These are phyloP conservation scores for Aureobasidium musti DNA, from an alignment of 2,329 filamentous ascomycete species.

Conservation along the genomic window DNA sequence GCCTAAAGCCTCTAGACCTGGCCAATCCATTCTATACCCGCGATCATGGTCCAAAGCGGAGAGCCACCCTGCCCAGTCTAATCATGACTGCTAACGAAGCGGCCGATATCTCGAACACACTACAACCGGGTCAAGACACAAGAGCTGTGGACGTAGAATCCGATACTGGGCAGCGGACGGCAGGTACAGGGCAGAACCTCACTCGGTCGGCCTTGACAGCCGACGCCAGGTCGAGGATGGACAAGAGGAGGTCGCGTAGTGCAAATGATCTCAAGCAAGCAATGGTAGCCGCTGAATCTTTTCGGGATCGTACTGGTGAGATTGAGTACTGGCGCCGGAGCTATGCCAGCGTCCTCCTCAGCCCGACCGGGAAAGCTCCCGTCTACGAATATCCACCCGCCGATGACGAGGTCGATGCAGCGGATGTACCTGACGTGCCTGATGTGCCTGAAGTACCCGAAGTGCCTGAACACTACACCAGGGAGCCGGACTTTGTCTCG, in stretches of 20 bases:
- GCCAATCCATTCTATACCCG: slow-evolving; percentile 38
- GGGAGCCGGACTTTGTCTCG: not conserved
- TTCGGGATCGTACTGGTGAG: slow-evolving; percentile 41
- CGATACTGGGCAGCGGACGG: slow-evolving; percentile 10
- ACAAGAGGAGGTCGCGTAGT: slow-evolving; percentile 42
- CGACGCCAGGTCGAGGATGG: slow-evolving; percentile 25
- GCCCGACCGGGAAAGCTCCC: slow-evolving; percentile 34
- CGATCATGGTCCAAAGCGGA: slow-evolving; percentile 29
- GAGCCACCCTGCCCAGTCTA: slow-evolving; percentile 40
- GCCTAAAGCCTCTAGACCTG: slow-evolving; percentile 42
- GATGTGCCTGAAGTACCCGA: not conserved
- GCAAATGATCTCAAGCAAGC: slow-evolving; percentile 38
- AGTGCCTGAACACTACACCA: not conserved
- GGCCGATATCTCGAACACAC: slow-evolving; percentile 30
- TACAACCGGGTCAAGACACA: slow-evolving; percentile 18
- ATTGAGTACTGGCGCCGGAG: slow-evolving; percentile 43
- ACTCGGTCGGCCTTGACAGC: slow-evolving; percentile 31
- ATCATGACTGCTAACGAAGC: slow-evolving; percentile 37
- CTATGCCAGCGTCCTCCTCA: slow-evolving; percentile 37
- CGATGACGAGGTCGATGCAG: not conserved
- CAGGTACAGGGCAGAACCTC: slow-evolving; percentile 6
- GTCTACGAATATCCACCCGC: slow-evolving; percentile 6
- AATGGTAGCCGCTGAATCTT: slow-evolving; percentile 31
- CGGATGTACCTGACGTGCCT: not conserved
- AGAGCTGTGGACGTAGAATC: slow-evolving; percentile 23